A percentile compares a stretch with the other conserved stretches of the same genome.
Conservation (phyloP, 495 filamentous ascomycete genomes). For the Tetracladium setigerum region DNA sequence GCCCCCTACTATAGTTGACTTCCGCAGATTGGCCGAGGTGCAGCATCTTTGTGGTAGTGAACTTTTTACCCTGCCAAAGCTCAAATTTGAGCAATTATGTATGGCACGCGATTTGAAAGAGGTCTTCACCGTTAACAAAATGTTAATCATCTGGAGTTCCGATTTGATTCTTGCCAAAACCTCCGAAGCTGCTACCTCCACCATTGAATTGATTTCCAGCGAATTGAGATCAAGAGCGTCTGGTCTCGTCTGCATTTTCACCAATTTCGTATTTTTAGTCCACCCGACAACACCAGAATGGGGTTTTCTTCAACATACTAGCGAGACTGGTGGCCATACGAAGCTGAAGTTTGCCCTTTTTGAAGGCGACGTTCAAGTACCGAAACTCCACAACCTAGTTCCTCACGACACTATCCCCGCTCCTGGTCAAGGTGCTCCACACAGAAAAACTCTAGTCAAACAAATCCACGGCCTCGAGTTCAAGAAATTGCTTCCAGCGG, state of each 20-base stretch:
- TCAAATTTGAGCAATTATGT: conserved; percentile 14
- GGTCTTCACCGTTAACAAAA: neutral
- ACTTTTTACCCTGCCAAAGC: neutral
- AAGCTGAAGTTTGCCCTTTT: conserved; percentile 19
- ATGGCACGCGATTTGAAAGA: conserved; percentile 16
- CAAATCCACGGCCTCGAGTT: conserved; percentile 8
- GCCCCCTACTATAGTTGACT: conserved; percentile 7
- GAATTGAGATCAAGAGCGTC: conserved; percentile 3
- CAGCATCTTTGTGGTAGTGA: conserved; percentile 4
- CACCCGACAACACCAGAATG: conserved; percentile 14
- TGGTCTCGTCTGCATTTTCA: conserved; percentile 4
- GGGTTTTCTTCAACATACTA: conserved; percentile 8
- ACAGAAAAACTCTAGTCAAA: conserved; percentile 8
- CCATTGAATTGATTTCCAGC: conserved; percentile 3
- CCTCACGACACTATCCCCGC: neutral
- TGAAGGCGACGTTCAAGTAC: neutral
- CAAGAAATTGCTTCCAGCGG: conserved; percentile 6
- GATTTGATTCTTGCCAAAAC: conserved; percentile 1
- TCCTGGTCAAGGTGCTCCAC: neutral
- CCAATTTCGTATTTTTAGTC: conserved; percentile 7
- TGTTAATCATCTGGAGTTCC: conserved; percentile 4
- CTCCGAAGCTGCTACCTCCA: neutral
- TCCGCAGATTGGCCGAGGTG: neutral
- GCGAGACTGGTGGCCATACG: neutral
- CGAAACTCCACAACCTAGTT: neutral